Evolutionary conservation across 2,329 filamentous ascomycete species (phyloP).

Genomic region (Trichoderma atroviride): DNA sequence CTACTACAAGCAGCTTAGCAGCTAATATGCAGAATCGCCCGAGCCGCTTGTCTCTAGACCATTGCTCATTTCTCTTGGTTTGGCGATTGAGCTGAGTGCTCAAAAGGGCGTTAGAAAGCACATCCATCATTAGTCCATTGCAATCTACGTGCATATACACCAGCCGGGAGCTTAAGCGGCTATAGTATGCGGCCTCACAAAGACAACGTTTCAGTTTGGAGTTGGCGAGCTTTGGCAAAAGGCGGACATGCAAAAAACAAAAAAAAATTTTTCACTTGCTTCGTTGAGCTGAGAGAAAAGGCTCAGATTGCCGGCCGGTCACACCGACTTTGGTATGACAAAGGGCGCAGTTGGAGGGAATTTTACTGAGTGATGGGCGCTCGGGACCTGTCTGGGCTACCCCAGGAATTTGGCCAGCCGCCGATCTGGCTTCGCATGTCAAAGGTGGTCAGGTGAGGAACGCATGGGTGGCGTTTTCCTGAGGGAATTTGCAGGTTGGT

Average conservation of each 20-base stretch:
- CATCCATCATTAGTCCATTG: neutral
- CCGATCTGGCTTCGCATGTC: constrained; percentile 24
- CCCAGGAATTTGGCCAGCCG: constrained; percentile 15
- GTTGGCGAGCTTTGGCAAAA: constrained; percentile 2
- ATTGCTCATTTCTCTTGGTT: neutral
- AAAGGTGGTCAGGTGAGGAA: constrained; percentile 19
- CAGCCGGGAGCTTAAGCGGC: neutral
- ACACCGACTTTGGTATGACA: constrained; percentile 3
- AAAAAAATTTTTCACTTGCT: neutral
- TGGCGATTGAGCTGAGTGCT: neutral
- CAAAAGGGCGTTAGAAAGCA: neutral
- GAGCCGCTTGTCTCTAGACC: neutral
- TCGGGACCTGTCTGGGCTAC: constrained; percentile 3
- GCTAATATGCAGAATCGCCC: neutral
- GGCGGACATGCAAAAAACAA: neutral
- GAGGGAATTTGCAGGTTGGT: neutral
- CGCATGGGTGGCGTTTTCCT: constrained; percentile 17
- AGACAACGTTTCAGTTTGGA: neutral
- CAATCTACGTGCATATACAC: neutral
- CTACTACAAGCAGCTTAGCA: neutral
- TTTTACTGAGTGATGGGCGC: neutral
- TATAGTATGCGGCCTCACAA: neutral
- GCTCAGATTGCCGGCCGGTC: constrained; percentile 9
- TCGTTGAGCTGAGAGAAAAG: neutral
- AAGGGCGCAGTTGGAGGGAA: constrained; percentile 10